Percentiles rank a stretch among this genome's conserved stretches.
These are phyloP conservation scores for Cucurbita ficifolia DNA, from an alignment of 306 rosid species.

Conservation along the genomic window DNA sequence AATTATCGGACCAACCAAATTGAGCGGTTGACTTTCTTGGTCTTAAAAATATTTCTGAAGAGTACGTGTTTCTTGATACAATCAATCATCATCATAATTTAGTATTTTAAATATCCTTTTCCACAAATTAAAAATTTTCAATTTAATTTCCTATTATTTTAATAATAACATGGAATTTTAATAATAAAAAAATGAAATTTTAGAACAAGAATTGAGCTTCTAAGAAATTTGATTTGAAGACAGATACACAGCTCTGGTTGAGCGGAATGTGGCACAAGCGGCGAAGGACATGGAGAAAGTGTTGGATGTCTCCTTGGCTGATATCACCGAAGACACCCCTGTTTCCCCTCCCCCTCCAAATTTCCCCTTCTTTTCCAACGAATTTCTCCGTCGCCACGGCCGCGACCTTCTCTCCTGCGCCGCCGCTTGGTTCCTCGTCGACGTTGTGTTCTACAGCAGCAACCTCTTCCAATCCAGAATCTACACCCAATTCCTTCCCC, in stretches of 20 bases:
- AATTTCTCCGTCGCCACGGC: conserved; percentile 45
- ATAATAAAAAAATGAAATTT: no score
- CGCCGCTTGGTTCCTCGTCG: conserved; percentile 45
- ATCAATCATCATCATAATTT: not conserved
- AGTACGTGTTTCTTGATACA: not conserved
- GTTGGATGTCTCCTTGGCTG: conserved; percentile 28
- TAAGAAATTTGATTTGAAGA: not conserved
- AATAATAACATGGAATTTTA: no score
- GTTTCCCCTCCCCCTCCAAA: not conserved
- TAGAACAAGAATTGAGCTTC: no score
- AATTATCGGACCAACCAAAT: not conserved
- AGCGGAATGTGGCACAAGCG: conserved; percentile 50
- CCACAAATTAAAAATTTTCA: no score
- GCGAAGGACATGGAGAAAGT: conserved; percentile 65
- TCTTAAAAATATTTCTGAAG: not conserved
- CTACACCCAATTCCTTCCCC: conserved; percentile 7
- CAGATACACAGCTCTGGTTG: conserved; percentile 77
- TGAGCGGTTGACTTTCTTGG: not conserved
- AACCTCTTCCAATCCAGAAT: conserved; percentile 52
- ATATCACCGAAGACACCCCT: conserved; percentile 32
- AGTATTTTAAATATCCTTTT: not conserved
- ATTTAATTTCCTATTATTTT: no score
- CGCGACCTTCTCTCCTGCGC: conserved; percentile 52
- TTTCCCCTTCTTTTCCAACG: conserved; percentile 29
- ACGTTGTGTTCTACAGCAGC: conserved; percentile 59